A percentile compares a stretch with the other conserved stretches of the same genome.
phyloP scores from a whole-genome alignment of 495 filamentous ascomycete genomes.

The Daldinia bambusicola region DNA sequence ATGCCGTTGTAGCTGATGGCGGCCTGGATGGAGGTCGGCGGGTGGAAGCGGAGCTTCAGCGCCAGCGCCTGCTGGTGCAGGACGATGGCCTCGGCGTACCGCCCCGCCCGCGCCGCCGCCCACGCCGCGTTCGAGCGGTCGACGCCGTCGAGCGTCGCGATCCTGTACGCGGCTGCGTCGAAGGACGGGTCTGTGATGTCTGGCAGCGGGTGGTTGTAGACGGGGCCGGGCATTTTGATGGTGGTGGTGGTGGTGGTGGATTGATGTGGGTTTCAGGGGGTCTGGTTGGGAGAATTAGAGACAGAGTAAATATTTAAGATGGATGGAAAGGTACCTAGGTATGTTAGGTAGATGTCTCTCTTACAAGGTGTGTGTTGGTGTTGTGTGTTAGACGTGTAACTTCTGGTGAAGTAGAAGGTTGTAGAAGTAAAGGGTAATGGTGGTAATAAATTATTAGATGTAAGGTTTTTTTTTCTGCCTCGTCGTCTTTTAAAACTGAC shows the following conservation, averaged over 20 bases:
- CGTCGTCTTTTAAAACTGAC: no score
- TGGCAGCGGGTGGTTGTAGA: neutral
- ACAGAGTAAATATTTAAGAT: no score
- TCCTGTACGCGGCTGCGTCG: neutral
- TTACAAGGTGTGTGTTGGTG: no score
- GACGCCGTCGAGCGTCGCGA: neutral
- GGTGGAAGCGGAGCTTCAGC: neutral
- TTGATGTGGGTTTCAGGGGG: neutral
- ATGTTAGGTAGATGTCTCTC: no score
- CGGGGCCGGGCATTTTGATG: neutral
- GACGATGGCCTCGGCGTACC: neutral
- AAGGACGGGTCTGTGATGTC: neutral
- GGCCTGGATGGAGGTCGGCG: neutral
- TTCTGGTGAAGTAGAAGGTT: no score
- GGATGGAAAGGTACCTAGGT: no score
- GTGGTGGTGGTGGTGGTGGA: neutral
- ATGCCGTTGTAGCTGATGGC: constrained; percentile 4
- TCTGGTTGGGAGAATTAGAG: neutral
- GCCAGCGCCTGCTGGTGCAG: neutral
- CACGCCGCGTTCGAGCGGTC: neutral
- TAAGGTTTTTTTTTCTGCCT: no score
- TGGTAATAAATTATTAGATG: no score
- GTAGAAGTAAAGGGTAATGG: no score
- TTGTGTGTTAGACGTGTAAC: no score
- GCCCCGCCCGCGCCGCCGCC: neutral